Conservation (phyloP, 768 basidiomycete species). For the Mycena epipterygia region DNA sequence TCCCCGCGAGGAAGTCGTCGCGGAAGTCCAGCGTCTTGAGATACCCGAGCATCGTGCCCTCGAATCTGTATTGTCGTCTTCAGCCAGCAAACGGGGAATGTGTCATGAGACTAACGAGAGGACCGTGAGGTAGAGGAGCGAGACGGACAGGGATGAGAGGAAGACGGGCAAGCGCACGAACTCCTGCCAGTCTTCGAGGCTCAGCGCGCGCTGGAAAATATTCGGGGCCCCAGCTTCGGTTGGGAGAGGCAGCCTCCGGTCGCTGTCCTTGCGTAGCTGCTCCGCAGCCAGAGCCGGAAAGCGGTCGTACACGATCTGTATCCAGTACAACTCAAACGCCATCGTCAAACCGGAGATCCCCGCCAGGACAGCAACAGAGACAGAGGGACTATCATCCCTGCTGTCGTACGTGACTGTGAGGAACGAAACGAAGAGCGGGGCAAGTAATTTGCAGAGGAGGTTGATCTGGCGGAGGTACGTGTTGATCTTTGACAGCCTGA, state of each 20-base stretch:
- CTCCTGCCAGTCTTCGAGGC: constrained; percentile 51
- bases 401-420: constrained; percentile 49
- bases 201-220: not conserved
- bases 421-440: constrained; percentile 65
- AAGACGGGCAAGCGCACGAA: constrained; percentile 56
- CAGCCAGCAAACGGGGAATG: too few relatives aligned
- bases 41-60: constrained; percentile 66
- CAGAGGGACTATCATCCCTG: constrained; percentile 45
- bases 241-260: not conserved
- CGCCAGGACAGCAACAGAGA: constrained; percentile 50
- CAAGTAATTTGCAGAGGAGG: constrained; percentile 62
- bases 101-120: constrained; percentile 50
- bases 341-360: constrained; percentile 51
- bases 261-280: constrained; percentile 38
- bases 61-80: constrained; percentile 53
- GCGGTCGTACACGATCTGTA: constrained; percentile 52
- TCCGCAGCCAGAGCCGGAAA: constrained; percentile 49
- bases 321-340: constrained; percentile 60
- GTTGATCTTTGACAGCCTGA: constrained; percentile 57
- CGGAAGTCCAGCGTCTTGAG: constrained; percentile 60
- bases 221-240: not conserved
- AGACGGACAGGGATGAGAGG: constrained; percentile 56
- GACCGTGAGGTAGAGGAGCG: constrained; percentile 60
- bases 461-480: constrained; percentile 58
- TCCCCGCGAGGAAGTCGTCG: constrained; percentile 64